Evolutionary conservation across 768 basidiomycete species (phyloP).

Genomic region (Gloeophyllum trabeum): DNA sequence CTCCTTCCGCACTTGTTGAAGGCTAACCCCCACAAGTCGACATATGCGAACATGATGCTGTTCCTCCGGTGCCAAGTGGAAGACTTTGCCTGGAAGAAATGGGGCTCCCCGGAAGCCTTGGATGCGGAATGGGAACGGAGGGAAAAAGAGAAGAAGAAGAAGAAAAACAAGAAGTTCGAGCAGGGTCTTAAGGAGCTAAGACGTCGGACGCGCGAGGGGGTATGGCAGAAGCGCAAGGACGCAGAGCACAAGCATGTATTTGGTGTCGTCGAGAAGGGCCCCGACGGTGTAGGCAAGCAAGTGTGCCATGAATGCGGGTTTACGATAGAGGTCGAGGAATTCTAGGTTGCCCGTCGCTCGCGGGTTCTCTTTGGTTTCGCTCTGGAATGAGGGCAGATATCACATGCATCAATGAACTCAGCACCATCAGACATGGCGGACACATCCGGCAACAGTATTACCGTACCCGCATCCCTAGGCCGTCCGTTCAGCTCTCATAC

Average conservation of each 20-base stretch:
- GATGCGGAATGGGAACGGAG: conserved; percentile 82
- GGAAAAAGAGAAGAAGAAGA: conserved; percentile 72
- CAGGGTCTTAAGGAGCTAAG: conserved; percentile 78
- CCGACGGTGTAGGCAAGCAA: conserved; percentile 52
- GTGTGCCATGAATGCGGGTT: conserved; percentile 87
- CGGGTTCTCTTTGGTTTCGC: too few relatives aligned
- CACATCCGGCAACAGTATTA: too few relatives aligned
- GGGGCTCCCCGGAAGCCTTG: conserved; percentile 88
- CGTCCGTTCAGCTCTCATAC: too few relatives aligned
- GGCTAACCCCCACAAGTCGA: conserved; percentile 90
- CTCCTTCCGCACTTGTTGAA: conserved; percentile 88
- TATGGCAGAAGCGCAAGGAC: conserved; percentile 82
- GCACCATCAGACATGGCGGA: too few relatives aligned
- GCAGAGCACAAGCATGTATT: conserved; percentile 85
- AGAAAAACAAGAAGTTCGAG: conserved; percentile 93
- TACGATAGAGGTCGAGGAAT: conserved; percentile 78
- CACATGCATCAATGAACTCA: too few relatives aligned
- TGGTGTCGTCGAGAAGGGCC: conserved; percentile 40
- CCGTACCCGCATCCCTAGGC: too few relatives aligned
- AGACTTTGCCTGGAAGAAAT: conserved; percentile 95
- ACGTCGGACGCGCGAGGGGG: conserved; percentile 75
- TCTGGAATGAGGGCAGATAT: too few relatives aligned
- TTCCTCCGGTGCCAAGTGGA: conserved; percentile 91
- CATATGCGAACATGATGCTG: conserved; percentile 99
- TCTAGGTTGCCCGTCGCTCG: too few relatives aligned